These are phyloP conservation scores for Aspergillus ellipticus DNA, from an alignment of 495 filamentous ascomycete genomes.

Conservation along the genomic window DNA sequence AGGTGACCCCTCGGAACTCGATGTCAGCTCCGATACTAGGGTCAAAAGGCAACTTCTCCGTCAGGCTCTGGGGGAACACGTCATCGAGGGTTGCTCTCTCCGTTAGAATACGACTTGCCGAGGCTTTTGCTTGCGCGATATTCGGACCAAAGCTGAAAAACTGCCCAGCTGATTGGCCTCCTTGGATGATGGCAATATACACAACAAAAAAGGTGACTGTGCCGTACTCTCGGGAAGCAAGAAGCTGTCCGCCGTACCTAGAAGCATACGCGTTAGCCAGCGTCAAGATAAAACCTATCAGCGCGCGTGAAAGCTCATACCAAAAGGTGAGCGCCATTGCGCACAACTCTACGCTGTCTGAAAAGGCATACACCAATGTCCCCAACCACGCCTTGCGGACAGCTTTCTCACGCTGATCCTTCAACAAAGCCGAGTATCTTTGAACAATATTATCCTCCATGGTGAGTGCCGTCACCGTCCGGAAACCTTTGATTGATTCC, in stretches of 20 bases:
- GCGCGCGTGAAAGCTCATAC: slow-evolving; percentile 33
- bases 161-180: slow-evolving; percentile 50
- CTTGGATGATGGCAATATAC: slow-evolving; percentile 57
- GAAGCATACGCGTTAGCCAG: not conserved
- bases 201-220: slow-evolving; percentile 53
- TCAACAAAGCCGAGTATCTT: slow-evolving; percentile 47
- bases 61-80: not conserved
- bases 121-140: slow-evolving; percentile 55
- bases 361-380: slow-evolving; percentile 30
- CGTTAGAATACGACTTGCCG: slow-evolving; percentile 51
- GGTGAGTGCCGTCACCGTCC: slow-evolving; percentile 53
- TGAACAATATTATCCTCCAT: slow-evolving; percentile 48
- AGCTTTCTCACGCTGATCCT: slow-evolving; percentile 47
- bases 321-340: slow-evolving; percentile 56
- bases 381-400: slow-evolving; percentile 50
- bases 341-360: slow-evolving; percentile 43
- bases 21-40: slow-evolving; percentile 1
- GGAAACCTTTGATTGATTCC: slow-evolving; percentile 55
- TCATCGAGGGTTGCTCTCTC: not conserved
- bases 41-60: not conserved
- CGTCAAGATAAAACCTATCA: not conserved
- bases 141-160: slow-evolving; percentile 49
- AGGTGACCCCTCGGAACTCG: slow-evolving; percentile 49
- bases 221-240: slow-evolving; percentile 48
- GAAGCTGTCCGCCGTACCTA: slow-evolving; percentile 52